Evolutionary conservation across 2,329 filamentous ascomycete genomes (phyloP).

Genomic region (Fusarium subglutinans): DNA sequence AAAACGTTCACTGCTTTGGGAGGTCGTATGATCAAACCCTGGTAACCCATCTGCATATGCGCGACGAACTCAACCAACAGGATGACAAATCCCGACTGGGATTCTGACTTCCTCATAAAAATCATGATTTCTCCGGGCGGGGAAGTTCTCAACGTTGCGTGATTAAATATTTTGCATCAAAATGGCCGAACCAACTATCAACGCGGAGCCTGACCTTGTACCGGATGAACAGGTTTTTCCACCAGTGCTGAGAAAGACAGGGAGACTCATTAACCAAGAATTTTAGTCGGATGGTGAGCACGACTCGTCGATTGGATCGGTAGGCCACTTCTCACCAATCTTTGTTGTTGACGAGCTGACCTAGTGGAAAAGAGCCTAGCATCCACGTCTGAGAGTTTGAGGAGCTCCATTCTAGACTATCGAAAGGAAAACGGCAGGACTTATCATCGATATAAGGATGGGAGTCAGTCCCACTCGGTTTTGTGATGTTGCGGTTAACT

Average conservation of each 20-base stretch:
- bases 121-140: background rate
- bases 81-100: background rate
- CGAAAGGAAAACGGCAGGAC: conserved; percentile 32
- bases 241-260: accelerated
- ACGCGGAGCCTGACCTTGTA: background rate
- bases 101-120: background rate
- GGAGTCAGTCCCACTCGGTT: background rate
- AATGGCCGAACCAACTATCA: conserved; percentile 9
- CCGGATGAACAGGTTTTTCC: conserved; percentile 15
- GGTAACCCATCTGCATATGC: background rate
- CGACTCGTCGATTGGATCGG: conserved; percentile 3
- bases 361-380: background rate
- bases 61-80: background rate
- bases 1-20: background rate
- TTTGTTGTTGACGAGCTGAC: background rate
- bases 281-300: background rate
- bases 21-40: conserved; percentile 10
- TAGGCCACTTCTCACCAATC: background rate
- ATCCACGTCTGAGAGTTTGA: conserved; percentile 24
- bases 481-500: background rate
- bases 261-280: background rate
- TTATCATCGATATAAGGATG: conserved; percentile 33
- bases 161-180: background rate
- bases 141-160: background rate
- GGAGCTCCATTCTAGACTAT: conserved; percentile 32